Conservation (phyloP, 2,329 filamentous ascomycete genomes). For the Chrysoporthe deuterocubensis region DNA sequence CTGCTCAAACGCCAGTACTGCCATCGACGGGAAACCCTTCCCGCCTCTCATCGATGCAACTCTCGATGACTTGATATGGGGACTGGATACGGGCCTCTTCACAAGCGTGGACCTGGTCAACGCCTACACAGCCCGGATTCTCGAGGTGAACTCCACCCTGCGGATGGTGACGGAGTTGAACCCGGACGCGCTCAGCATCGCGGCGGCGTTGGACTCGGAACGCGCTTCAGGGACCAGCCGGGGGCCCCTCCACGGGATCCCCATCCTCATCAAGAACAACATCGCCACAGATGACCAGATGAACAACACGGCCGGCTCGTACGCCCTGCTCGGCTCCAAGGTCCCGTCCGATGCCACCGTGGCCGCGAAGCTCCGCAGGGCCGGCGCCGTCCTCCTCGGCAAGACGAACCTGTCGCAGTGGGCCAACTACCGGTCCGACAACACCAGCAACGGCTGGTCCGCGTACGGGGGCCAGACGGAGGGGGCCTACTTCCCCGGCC, state of each 20-base stretch:
- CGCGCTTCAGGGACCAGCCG: constrained; percentile 29
- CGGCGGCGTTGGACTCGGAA: constrained; percentile 40
- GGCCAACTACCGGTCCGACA: constrained; percentile 62
- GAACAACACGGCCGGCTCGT: constrained; percentile 65
- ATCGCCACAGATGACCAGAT: constrained; percentile 64
- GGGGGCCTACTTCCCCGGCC: constrained; percentile 63
- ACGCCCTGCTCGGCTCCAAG: constrained; percentile 55
- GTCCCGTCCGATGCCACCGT: constrained; percentile 58
- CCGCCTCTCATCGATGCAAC: constrained; percentile 41
- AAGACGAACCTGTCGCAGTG: constrained; percentile 68
- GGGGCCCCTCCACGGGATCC: constrained; percentile 63
- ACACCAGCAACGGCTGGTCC: constrained; percentile 67
- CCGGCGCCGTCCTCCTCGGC: constrained; percentile 65
- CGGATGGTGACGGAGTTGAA: constrained; percentile 43
- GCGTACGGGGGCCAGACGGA: constrained; percentile 65
- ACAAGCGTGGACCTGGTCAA: constrained; percentile 44
- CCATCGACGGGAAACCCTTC: constrained; percentile 26
- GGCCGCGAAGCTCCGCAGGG: constrained; percentile 59
- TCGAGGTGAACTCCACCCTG: constrained; percentile 40
- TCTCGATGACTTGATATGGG: constrained; percentile 39
- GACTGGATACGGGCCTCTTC: constrained; percentile 39
- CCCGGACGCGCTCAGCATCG: constrained; percentile 44
- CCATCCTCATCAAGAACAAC: constrained; percentile 68
- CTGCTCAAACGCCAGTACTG: neutral
- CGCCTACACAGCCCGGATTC: constrained; percentile 37